Percentiles rank a stretch among this genome's conserved stretches.
Evolutionary conservation across 1,284 basidiomycete species (phyloP).

Genomic region (Austroboletus novae-zelandiae): DNA sequence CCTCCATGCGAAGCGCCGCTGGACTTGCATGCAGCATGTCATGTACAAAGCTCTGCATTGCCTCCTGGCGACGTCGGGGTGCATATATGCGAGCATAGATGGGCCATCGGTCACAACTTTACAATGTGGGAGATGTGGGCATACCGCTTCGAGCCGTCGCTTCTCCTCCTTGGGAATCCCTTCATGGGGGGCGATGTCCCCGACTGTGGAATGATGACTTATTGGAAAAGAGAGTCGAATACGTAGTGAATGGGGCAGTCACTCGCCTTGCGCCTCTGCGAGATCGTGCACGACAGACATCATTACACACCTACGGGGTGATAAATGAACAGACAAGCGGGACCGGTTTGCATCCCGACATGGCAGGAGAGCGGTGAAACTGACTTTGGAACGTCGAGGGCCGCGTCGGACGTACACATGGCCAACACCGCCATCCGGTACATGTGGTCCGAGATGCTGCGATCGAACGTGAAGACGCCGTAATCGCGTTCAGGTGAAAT

Average conservation of each 20-base stretch:
- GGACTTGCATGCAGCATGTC: constrained; percentile 86
- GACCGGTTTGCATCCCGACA: neutral
- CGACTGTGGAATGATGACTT: constrained; percentile 50
- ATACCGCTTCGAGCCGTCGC: constrained; percentile 66
- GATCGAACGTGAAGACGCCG: neutral
- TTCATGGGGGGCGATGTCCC: constrained; percentile 92
- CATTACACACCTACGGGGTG: constrained; percentile 73
- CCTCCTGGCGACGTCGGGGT: constrained; percentile 52
- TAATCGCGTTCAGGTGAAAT: neutral
- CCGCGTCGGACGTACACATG: constrained; percentile 73
- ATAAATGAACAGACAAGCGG: neutral
- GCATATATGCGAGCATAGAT: too few species aligned
- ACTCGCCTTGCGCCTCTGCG: constrained; percentile 85
- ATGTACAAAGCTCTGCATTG: constrained; percentile 88
- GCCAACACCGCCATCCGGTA: constrained; percentile 94
- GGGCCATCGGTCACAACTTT: neutral
- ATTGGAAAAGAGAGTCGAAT: neutral
- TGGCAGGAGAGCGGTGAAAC: constrained; percentile 10
- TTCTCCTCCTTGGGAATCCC: constrained; percentile 85
- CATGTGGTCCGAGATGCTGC: constrained; percentile 95
- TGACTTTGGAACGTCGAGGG: constrained; percentile 77
- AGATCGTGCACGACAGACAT: constrained; percentile 93
- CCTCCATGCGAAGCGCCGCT: constrained; percentile 74
- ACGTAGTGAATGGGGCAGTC: too few species aligned
- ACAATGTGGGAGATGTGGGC: neutral